Evolutionary conservation across 176 grass and related monocot species (phyloP).

Genomic region (Aechmea fasciata): DNA sequence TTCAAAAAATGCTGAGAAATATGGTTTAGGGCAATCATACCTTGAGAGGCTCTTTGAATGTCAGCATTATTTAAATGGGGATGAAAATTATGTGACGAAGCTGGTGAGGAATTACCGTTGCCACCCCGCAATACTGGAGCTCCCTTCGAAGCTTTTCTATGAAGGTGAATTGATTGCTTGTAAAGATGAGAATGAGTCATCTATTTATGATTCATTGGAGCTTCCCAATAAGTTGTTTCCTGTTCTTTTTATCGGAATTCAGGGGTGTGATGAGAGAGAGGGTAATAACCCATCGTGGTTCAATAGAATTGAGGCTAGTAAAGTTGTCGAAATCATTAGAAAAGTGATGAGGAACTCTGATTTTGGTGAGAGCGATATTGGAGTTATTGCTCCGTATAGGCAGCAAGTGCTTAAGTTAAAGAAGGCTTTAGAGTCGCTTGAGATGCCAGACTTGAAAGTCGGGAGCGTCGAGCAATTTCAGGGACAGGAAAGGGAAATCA

Average conservation of each 20-base stretch:
- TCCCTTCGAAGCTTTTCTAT: conserved; percentile 89
- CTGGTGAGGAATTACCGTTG: conserved; percentile 83
- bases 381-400: conserved; percentile 83
- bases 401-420: conserved; percentile 80
- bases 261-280: conserved; percentile 93
- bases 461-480: conserved; percentile 92
- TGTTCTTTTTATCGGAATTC: conserved; percentile 89
- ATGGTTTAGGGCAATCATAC: conserved; percentile 65
- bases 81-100: conserved; percentile 70
- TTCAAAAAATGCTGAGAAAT: conserved; percentile 49
- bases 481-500: conserved; percentile 83
- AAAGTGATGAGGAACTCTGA: conserved; percentile 47
- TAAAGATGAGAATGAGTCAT: conserved; percentile 39
- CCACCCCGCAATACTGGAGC: conserved; percentile 82
- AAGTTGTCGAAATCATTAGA: conserved; percentile 71
- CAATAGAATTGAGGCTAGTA: conserved; percentile 88
- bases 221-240: conserved; percentile 88
- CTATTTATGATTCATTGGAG: conserved; percentile 39
- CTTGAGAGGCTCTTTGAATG: conserved; percentile 52
- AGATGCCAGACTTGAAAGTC: conserved; percentile 69
- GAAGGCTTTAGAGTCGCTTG: conserved; percentile 61
- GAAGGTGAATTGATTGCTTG: conserved; percentile 48
- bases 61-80: conserved; percentile 35
- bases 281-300: conserved; percentile 96
- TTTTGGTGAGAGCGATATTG: conserved; percentile 49